Evolutionary conservation across 192 early-diverging fungal species (phyloP), one percentile per base, ranked within the genome.

Genomic region (Obelidium mucronatum): DNA sequence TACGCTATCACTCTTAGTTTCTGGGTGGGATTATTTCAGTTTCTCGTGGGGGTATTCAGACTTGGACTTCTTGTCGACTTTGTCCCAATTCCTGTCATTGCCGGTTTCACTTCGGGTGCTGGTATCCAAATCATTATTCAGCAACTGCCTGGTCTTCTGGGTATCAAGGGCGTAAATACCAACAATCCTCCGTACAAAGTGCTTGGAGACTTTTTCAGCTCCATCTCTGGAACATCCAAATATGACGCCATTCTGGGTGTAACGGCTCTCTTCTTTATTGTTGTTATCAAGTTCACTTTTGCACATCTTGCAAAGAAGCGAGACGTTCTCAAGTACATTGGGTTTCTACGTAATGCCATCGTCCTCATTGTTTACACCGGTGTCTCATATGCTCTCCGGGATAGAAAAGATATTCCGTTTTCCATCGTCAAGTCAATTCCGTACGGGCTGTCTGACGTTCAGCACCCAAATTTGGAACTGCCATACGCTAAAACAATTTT

Each of bases 31-130:
- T 76, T 93, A 26, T 82, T 94, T 33, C 78, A 92, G 15, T 79
- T 90, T 13, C 81, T 83, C 37, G 73, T 98, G 37, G 96, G 95
- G 30, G 60, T 96, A 8, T 74, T 96, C 24, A 91, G 94, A 3
- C 83, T 98, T 22, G 96, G 96, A 5, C 85, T 94, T 62, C 79
- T 96, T 33, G 91, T 96, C 39, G 92, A 95, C 71, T 96, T 96
- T 75, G 93, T 98, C 76, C 90, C 93, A 33, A 78, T 84, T 28
- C 63, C 42, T 26, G 69, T 73, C 1, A 90, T 98, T 75, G 90
- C 92, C 0, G 69, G 69, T 6, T 96, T 96, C 79, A 94, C 92
- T 71, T 89, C 93, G 0, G 95, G 95, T 8, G 91, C 92, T 31
- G 95, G 92, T 19, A 70, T 93, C 6, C 91, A 86, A 31, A 94